phyloP scores from a whole-genome alignment of 2,329 filamentous ascomycete genomes.

The Coniochaeta sp. region DNA sequence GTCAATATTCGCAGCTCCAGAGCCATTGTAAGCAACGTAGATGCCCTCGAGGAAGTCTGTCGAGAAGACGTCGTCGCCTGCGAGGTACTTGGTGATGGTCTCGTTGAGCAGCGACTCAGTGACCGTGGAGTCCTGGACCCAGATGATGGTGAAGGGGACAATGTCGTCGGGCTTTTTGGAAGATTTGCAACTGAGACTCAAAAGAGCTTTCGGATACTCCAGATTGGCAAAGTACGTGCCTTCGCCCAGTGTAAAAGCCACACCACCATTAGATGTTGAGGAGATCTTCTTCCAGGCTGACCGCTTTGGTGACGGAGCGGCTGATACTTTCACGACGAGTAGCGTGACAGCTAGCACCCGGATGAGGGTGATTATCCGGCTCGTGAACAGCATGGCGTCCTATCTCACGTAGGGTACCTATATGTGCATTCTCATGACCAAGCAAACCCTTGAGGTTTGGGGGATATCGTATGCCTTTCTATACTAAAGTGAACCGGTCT shows the following conservation, averaged over 20 bases:
- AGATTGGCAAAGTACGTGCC: constrained; percentile 27
- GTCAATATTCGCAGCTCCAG: constrained; percentile 14
- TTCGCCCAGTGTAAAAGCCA: constrained; percentile 26
- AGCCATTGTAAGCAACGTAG: constrained; percentile 19
- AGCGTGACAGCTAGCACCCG: not conserved
- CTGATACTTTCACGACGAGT: not conserved
- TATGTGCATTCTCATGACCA: too few relatives aligned
- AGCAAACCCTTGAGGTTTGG: too few relatives aligned
- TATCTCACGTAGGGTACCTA: too few relatives aligned
- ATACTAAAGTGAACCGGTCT: not conserved
- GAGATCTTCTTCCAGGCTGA: constrained; percentile 10
- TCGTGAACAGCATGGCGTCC: not conserved
- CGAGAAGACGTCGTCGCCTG: constrained; percentile 27
- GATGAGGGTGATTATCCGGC: not conserved
- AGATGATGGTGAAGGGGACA: constrained; percentile 19
- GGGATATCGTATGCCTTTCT: not conserved
- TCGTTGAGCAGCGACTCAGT: constrained; percentile 19
- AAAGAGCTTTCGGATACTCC: constrained; percentile 19
- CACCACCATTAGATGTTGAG: constrained; percentile 18
- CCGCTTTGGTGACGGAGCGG: constrained; percentile 5
- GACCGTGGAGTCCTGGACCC: constrained; percentile 19
- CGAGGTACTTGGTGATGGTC: constrained; percentile 21
- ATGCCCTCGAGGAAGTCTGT: constrained; percentile 25
- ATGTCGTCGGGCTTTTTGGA: constrained; percentile 2
- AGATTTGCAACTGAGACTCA: constrained; percentile 8